Percentiles rank a stretch among this genome's conserved stretches.
These are phyloP conservation scores for Lyophyllum decastes DNA, from an alignment of 768 basidiomycete species.

Conservation along the genomic window DNA sequence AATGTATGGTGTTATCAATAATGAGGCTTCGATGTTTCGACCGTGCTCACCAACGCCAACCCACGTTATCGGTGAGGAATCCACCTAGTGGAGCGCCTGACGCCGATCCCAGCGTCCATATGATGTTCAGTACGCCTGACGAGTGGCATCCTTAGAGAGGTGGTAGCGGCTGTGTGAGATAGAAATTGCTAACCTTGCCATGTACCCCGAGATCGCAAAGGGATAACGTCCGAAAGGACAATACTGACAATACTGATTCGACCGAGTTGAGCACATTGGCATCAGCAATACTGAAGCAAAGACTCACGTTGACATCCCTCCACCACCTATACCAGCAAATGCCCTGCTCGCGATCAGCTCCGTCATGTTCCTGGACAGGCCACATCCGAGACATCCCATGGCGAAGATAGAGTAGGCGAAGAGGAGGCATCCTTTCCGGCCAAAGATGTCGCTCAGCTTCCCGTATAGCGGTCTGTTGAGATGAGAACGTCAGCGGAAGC, in stretches of 20 bases:
- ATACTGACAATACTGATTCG: slow-evolving; percentile 57
- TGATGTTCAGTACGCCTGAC: slow-evolving; percentile 57
- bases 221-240: slow-evolving; percentile 66
- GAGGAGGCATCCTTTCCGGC: slow-evolving; percentile 57
- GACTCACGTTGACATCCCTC: slow-evolving; percentile 63
- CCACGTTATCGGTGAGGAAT: slow-evolving; percentile 59
- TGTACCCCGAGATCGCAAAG: slow-evolving; percentile 63
- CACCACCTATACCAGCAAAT: slow-evolving; percentile 61
- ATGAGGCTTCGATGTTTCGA: background rate
- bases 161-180: background rate
- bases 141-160: background rate
- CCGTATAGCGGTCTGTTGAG: slow-evolving; percentile 57
- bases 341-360: slow-evolving; percentile 55
- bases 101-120: slow-evolving; percentile 58
- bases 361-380: slow-evolving; percentile 53
- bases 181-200: slow-evolving; percentile 55
- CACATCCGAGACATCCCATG: slow-evolving; percentile 54
- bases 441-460: slow-evolving; percentile 68
- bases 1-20: background rate
- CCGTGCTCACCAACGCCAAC: slow-evolving; percentile 60
- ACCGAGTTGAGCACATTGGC: background rate
- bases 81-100: slow-evolving; percentile 67
- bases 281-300: no score
- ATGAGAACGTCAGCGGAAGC: background rate
- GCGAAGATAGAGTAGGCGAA: slow-evolving; percentile 57